Conservation (phyloP, 1,284 basidiomycete species). For the Tilletia setariae region DNA sequence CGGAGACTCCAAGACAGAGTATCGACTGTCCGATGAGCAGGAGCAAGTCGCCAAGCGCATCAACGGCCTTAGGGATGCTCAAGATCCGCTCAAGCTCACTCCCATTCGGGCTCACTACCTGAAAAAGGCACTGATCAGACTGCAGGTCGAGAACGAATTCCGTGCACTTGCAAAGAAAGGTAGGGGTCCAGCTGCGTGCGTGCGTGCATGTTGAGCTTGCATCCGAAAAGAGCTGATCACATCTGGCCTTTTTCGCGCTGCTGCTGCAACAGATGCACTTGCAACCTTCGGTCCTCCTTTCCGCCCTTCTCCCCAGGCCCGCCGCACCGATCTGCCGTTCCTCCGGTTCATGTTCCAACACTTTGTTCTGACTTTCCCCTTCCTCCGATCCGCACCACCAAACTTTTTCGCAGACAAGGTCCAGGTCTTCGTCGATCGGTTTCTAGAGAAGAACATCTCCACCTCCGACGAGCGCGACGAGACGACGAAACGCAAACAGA, state of each 20-base stretch:
- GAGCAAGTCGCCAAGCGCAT: slow-evolving; percentile 24
- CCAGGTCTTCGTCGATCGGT: slow-evolving; percentile 49
- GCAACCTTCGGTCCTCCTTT: slow-evolving; percentile 53
- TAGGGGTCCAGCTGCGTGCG: slow-evolving; percentile 12
- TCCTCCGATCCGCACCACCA: slow-evolving; percentile 46
- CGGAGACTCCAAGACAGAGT: slow-evolving; percentile 11
- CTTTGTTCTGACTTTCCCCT: slow-evolving; percentile 53
- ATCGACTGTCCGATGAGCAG: slow-evolving; percentile 9
- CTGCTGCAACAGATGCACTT: slow-evolving; percentile 37
- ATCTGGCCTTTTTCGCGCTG: not conserved
- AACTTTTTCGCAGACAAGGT: slow-evolving; percentile 53
- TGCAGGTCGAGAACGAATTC: slow-evolving; percentile 66
- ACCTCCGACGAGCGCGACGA: slow-evolving; percentile 37
- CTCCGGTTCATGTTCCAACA: slow-evolving; percentile 51
- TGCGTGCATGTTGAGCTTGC: not conserved
- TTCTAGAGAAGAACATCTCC: slow-evolving; percentile 48
- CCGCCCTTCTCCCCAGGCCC: slow-evolving; percentile 30
- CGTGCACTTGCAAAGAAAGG: slow-evolving; percentile 33
- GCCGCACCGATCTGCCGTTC: slow-evolving; percentile 39
- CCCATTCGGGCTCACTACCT: slow-evolving; percentile 89
- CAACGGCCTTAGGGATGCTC: slow-evolving; percentile 20
- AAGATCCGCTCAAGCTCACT: slow-evolving; percentile 60
- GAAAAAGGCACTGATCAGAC: slow-evolving; percentile 85
- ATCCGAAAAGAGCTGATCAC: not conserved
- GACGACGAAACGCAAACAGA: slow-evolving; percentile 33